Conservation (phyloP, 495 filamentous ascomycete species). For the Acidiella bohemica region DNA sequence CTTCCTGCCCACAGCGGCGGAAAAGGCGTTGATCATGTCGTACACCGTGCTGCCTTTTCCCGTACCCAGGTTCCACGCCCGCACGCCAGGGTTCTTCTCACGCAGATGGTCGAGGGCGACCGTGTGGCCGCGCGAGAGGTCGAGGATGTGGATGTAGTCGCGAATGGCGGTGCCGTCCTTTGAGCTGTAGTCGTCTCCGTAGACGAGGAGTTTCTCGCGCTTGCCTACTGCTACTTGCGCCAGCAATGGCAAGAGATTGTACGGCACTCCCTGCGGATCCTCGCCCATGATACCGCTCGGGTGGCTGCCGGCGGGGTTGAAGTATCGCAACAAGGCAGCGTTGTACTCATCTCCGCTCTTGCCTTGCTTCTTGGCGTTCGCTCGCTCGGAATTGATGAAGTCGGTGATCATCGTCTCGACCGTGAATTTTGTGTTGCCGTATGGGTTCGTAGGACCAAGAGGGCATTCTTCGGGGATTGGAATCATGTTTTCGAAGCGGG, state of each 20-base stretch:
- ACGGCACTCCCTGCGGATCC: constrained; percentile 89
- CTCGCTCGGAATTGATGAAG: constrained; percentile 73
- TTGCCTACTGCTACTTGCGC: constrained; percentile 94
- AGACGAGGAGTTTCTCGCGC: constrained; percentile 85
- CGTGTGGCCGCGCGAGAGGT: constrained; percentile 79
- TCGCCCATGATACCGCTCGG: constrained; percentile 97
- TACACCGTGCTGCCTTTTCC: constrained; percentile 89
- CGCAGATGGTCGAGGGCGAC: constrained; percentile 86
- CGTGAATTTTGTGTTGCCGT: constrained; percentile 85
- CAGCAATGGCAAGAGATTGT: constrained; percentile 85
- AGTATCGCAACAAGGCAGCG: constrained; percentile 85
- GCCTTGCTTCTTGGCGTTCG: constrained; percentile 65
- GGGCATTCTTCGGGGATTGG: constrained; percentile 96
- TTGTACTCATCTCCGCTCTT: constrained; percentile 76
- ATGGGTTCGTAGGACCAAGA: constrained; percentile 90
- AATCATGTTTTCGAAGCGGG: constrained; percentile 93
- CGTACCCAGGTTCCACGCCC: constrained; percentile 96
- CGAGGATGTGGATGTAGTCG: constrained; percentile 73
- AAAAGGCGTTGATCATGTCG: constrained; percentile 95
- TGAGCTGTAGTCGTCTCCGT: constrained; percentile 86
- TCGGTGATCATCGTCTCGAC: constrained; percentile 88
- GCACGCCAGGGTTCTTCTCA: constrained; percentile 76
- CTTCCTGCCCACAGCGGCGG: constrained; percentile 65
- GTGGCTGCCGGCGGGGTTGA: constrained; percentile 93
- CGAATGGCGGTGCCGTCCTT: constrained; percentile 61